Percentiles rank a stretch among this genome's conserved stretches.
Conservation (phyloP, 129 eudicot genomes). For the Pittosporum tobira region DNA sequence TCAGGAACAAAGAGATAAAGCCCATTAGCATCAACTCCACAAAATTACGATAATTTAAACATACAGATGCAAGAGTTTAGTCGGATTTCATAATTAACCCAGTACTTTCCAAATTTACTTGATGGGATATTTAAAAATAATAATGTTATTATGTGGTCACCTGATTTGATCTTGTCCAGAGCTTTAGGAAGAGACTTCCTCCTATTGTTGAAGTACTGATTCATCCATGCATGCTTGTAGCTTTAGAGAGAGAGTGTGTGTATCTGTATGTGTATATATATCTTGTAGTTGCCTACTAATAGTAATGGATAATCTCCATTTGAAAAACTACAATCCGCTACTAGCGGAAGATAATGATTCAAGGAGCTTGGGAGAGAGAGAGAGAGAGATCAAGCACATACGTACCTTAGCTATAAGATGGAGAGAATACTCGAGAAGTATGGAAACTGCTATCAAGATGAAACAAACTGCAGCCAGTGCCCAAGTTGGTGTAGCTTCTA, state of each 20-base stretch:
- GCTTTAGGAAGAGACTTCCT: constrained; percentile 41
- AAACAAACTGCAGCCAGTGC: constrained; percentile 56
- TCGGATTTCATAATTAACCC: no score
- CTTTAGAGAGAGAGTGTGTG: no score
- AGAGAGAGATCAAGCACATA: no score
- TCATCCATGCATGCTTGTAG: background rate
- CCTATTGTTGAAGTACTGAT: constrained; percentile 45
- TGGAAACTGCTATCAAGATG: constrained; percentile 30
- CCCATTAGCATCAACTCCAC: constrained; percentile 57
- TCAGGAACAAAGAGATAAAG: constrained; percentile 46
- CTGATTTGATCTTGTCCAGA: constrained; percentile 47
- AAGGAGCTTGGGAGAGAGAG: no score
- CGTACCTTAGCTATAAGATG: constrained; percentile 62
- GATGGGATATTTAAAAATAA: no score
- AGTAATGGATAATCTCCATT: no score
- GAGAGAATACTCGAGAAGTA: constrained; percentile 39
- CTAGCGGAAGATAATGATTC: no score
- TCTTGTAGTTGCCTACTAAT: no score
- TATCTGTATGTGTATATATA: no score
- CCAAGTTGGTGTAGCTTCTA: constrained; percentile 53
- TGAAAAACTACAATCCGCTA: no score
- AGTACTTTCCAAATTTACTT: background rate
- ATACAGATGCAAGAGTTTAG: background rate
- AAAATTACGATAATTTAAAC: background rate
- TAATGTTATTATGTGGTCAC: no score